Evolutionary conservation across 2,329 filamentous ascomycete species (phyloP).

Genomic region (Phialocephala sp.): DNA sequence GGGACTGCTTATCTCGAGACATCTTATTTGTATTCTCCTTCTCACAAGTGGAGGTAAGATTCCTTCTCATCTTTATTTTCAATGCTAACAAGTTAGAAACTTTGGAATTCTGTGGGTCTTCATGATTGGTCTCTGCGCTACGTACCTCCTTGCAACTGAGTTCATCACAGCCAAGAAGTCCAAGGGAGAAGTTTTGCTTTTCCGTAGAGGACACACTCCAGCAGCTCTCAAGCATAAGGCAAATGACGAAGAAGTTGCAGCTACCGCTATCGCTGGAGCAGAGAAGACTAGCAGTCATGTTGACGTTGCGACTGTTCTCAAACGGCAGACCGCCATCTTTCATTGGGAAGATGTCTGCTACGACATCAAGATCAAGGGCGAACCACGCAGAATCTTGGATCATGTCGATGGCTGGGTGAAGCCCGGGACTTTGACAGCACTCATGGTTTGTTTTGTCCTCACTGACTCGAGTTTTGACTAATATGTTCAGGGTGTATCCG

Average conservation of each 20-base stretch:
- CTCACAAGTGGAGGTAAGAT: slow-evolving; percentile 64
- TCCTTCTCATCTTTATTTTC: background rate
- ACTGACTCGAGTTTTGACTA: background rate
- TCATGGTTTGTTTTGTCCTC: slow-evolving; percentile 55
- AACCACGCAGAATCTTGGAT: slow-evolving; percentile 68
- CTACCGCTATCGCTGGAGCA: slow-evolving; percentile 12
- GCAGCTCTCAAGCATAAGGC: slow-evolving; percentile 24
- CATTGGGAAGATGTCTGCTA: slow-evolving; percentile 61
- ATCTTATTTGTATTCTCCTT: slow-evolving; percentile 61
- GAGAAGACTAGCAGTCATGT: slow-evolving; percentile 29
- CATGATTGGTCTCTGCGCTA: slow-evolving; percentile 62
- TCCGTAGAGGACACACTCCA: slow-evolving; percentile 68
- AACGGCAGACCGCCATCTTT: slow-evolving; percentile 39
- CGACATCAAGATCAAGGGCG: slow-evolving; percentile 72
- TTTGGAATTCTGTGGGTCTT: slow-evolving; percentile 72
- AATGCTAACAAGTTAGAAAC: slow-evolving; percentile 50
- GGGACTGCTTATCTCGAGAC: slow-evolving; percentile 63
- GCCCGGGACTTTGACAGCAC: slow-evolving; percentile 70
- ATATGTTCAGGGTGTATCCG: slow-evolving; percentile 42
- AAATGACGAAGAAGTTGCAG: slow-evolving; percentile 29
- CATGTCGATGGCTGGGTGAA: slow-evolving; percentile 75
- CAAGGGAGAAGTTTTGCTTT: slow-evolving; percentile 78
- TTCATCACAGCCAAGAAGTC: slow-evolving; percentile 68
- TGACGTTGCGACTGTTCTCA: slow-evolving; percentile 31
- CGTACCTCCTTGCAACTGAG: slow-evolving; percentile 70